phyloP scores from a whole-genome alignment of 2,329 filamentous ascomycete species.

The Trichoderma semiorbis region DNA sequence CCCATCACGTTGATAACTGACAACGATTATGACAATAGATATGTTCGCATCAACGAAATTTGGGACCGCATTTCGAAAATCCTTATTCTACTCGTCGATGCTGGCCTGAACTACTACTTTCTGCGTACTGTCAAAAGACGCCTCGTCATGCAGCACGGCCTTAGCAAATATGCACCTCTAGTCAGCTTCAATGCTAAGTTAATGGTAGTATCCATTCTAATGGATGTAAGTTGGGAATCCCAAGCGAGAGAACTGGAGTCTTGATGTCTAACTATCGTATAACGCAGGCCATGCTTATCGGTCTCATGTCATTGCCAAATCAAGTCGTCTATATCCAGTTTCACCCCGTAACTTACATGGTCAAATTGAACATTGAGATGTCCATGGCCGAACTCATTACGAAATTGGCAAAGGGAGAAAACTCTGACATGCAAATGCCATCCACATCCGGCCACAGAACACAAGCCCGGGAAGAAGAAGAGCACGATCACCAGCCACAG shows the following conservation, averaged over 20 bases:
- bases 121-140: conserved; percentile 44
- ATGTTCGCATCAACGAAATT: conserved; percentile 43
- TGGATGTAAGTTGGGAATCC: conserved; percentile 38
- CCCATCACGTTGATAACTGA: not conserved
- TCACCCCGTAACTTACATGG: conserved; percentile 48
- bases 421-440: not conserved
- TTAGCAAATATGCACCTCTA: conserved; percentile 49
- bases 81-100: conserved; percentile 49
- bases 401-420: conserved; percentile 30
- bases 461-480: not conserved
- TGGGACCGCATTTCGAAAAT: conserved; percentile 54
- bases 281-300: conserved; percentile 4
- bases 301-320: conserved; percentile 21
- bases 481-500: not conserved
- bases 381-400: conserved; percentile 51
- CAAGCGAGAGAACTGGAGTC: not conserved
- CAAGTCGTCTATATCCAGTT: conserved; percentile 46
- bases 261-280: not conserved
- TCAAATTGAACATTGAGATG: conserved; percentile 53
- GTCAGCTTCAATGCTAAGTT: conserved; percentile 49
- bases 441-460: not conserved
- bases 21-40: conserved; percentile 19
- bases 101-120: conserved; percentile 51
- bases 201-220: conserved; percentile 46
- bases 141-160: conserved; percentile 40